Conservation (phyloP, 2,329 filamentous ascomycete genomes). For the Pseudopyricularia javanii region DNA sequence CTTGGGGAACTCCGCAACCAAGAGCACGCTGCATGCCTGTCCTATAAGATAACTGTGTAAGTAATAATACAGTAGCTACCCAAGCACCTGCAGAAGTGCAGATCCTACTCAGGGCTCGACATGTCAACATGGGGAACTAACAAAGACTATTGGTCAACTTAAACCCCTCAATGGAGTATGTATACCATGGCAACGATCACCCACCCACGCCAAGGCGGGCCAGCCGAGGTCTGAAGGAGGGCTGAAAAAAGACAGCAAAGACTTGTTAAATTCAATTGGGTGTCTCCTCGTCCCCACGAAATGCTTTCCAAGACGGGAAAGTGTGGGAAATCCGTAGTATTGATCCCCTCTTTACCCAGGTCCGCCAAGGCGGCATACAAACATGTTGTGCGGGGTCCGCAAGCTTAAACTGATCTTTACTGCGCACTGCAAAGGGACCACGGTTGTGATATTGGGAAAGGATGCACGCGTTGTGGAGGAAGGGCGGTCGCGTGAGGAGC, state of each 20-base stretch:
- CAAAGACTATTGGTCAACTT: no score
- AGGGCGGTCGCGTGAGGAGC: background rate
- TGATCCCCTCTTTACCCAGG: background rate
- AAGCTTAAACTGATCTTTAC: background rate
- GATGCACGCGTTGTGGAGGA: background rate
- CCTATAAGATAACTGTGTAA: no score
- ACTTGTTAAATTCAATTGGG: background rate
- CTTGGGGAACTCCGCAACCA: no score
- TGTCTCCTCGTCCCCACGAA: background rate
- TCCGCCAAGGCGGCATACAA: background rate
- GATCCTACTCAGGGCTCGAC: no score
- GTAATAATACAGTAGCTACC: no score
- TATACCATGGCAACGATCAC: no score
- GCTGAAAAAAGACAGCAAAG: background rate
- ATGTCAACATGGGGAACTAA: no score
- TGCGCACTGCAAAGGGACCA: background rate
- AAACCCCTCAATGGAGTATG: no score
- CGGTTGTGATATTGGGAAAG: background rate
- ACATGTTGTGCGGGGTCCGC: background rate
- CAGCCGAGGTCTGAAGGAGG: background rate
- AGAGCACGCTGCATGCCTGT: no score
- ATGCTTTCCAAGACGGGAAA: background rate
- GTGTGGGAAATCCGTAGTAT: background rate
- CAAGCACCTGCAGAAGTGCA: no score
- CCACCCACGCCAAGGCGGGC: background rate